phyloP scores from a whole-genome alignment of 2,329 filamentous ascomycete species.

The Pseudogymnoascus sp. region DNA sequence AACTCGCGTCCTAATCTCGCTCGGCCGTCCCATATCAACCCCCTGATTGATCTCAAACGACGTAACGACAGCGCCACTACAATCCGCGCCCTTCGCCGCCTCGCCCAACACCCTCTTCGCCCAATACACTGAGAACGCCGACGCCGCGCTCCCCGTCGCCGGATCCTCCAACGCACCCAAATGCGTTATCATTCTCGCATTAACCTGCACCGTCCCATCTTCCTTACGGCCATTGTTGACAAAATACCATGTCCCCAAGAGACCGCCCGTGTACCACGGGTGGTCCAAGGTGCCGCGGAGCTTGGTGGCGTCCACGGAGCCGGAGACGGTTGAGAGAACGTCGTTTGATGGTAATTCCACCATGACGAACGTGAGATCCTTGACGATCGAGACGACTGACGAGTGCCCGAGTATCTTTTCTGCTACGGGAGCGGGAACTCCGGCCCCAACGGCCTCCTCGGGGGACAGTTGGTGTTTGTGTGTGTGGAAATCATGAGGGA shows the following conservation, averaged over 20 bases:
- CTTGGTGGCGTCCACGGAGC: conserved; percentile 37
- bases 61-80: neutral
- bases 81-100: conserved; percentile 33
- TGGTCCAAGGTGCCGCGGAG: conserved; percentile 28
- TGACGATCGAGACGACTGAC: conserved; percentile 54
- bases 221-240: conserved; percentile 26
- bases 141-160: conserved; percentile 56
- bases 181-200: conserved; percentile 53
- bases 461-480: conserved; percentile 39
- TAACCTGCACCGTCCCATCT: conserved; percentile 31
- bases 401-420: conserved; percentile 36
- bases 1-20: conserved; percentile 23
- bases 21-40: conserved; percentile 52
- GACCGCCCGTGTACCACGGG: neutral
- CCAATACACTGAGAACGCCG: conserved; percentile 48
- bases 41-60: conserved; percentile 49
- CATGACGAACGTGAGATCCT: conserved; percentile 67
- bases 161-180: conserved; percentile 45
- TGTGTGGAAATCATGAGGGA: conserved; percentile 60
- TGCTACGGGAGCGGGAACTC: conserved; percentile 14
- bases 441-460: conserved; percentile 26
- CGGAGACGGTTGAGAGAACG: conserved; percentile 26
- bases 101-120: conserved; percentile 35
- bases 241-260: neutral
- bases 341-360: conserved; percentile 54